These are phyloP conservation scores for Myxozyma neotropica DNA, from an alignment of 805 yeast species.

Conservation along the genomic window DNA sequence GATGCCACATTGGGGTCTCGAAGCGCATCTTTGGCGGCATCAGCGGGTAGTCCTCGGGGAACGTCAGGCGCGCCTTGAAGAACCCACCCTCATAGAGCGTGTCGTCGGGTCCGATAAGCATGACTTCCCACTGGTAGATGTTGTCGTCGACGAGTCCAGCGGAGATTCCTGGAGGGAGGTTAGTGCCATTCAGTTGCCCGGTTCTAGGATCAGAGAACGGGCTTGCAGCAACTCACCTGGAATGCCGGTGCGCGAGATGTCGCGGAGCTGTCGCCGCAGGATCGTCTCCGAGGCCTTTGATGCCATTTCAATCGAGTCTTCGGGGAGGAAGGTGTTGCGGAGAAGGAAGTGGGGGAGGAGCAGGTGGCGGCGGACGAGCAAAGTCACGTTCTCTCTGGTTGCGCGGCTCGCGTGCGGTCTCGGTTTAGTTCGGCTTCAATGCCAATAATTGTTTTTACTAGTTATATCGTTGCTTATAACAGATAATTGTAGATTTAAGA, in stretches of 20 bases:
- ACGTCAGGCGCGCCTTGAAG: conserved; percentile 63
- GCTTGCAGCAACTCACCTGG: conserved; percentile 30
- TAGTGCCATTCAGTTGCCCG: too few species aligned
- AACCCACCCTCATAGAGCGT: conserved; percentile 75
- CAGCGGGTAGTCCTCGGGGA: conserved; percentile 70
- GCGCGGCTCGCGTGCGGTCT: too few species aligned
- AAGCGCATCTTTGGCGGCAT: conserved; percentile 67
- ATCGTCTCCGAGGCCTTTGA: conserved; percentile 27
- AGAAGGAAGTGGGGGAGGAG: too few species aligned
- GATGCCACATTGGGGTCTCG: conserved; percentile 77
- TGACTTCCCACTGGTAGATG: conserved; percentile 61
- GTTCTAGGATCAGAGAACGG: too few species aligned
- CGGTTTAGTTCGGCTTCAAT: too few species aligned
- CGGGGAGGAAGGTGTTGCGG: too few species aligned
- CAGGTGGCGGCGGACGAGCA: too few species aligned
- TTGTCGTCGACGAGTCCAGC: conserved; percentile 76
- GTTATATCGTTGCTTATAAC: too few species aligned
- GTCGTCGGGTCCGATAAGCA: conserved; percentile 69
- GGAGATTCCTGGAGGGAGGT: conserved; percentile 73
- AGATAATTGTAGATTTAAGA: too few species aligned
- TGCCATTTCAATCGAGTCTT: neutral
- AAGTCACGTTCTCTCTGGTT: too few species aligned
- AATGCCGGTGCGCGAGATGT: conserved; percentile 30
- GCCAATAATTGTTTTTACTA: too few species aligned
- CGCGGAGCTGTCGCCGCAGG: conserved; percentile 32